Percentiles rank a stretch among this genome's conserved stretches.
Conservation (phyloP, 129 eudicot genomes). For the Dittrichia graveolens region DNA sequence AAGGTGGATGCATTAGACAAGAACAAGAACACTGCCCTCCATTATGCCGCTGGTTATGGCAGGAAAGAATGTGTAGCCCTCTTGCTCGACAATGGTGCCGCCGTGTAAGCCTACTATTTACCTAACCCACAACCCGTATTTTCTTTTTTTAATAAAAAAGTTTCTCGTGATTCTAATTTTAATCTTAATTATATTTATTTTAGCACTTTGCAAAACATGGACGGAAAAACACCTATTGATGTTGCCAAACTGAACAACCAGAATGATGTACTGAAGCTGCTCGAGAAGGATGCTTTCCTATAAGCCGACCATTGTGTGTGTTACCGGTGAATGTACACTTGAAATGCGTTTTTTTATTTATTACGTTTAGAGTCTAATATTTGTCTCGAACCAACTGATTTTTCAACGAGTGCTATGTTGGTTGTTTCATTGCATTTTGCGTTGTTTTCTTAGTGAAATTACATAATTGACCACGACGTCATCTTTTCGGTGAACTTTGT, state of each 20-base stretch:
- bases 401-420: conserved; percentile 14
- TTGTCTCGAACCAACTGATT: conserved; percentile 19
- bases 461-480: conserved; percentile 24
- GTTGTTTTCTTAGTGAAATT: conserved; percentile 28
- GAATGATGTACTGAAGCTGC: conserved; percentile 69
- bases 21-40: conserved; percentile 97
- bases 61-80: conserved; percentile 93
- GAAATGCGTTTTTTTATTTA: not conserved
- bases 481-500: conserved; percentile 27
- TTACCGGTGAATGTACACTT: conserved; percentile 31
- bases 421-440: conserved; percentile 13
- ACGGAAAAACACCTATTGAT: conserved; percentile 89
- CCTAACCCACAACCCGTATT: not conserved
- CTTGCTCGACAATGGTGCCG: conserved; percentile 85
- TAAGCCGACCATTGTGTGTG: conserved; percentile 25
- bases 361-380: conserved; percentile 15
- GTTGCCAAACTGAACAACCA: conserved; percentile 91
- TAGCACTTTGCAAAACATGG: conserved; percentile 92
- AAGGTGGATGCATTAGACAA: conserved; percentile 96
- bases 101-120: conserved; percentile 61
- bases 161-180: not conserved
- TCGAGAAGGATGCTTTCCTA: conserved; percentile 93
- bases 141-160: not conserved
- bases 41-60: conserved; percentile 97
- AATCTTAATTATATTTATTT: not conserved